Base-by-base conservation (phyloP, 2,329 filamentous ascomycete genomes). In the Trichoderma sp. region DNA sequence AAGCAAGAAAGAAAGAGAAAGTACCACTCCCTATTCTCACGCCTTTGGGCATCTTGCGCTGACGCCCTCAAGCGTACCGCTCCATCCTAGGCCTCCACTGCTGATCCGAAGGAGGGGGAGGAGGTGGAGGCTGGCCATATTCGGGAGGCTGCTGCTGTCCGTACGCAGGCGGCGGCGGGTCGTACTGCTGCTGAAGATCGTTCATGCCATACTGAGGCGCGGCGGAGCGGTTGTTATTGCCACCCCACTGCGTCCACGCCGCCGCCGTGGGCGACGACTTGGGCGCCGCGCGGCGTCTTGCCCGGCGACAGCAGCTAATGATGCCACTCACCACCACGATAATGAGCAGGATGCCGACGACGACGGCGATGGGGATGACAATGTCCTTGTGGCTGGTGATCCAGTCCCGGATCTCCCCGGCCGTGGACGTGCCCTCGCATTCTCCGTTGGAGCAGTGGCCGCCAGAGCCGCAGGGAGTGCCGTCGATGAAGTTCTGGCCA, bases 401-500 rank as follows among this genome's bases (percentile, higher is more conserved):
- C 90, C 92, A 97, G 67, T 83, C 83, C 62, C 80, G 81, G 68
- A 96, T 88, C 77, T 93, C 88, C 68, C 88, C 88, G 70, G 83
- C 82, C 2, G 91, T 83, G 30, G 85, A 88, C 43, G 86, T 81
- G 67, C 92, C 93, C 71, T 84, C 77, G 78, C 95, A 99, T 70
- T 82, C 79, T 50, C 95, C 95, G 71, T 93, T 94, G 59, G 76
- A 74, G 77, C 95, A 99, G 64, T 81, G 83, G 7, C 95, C 95
- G 63, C 92, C 91, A 19, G 90, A 90, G 60, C 87, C 84, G 74
- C 95, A 99, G 1, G 85, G 80, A 1, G 95, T 98, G 19, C 95
- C 95, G 74, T 99, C 95, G 34, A 98, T 81, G 78, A 96, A 98
- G 78, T 96, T 95, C 75, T 97, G 93, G 74, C 91, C 89, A 79